Evolutionary conservation across 2,329 filamentous ascomycete species (phyloP), one percentile per base, ranked within the genome.

Genomic region (Dothideomycetidae sp.): DNA sequence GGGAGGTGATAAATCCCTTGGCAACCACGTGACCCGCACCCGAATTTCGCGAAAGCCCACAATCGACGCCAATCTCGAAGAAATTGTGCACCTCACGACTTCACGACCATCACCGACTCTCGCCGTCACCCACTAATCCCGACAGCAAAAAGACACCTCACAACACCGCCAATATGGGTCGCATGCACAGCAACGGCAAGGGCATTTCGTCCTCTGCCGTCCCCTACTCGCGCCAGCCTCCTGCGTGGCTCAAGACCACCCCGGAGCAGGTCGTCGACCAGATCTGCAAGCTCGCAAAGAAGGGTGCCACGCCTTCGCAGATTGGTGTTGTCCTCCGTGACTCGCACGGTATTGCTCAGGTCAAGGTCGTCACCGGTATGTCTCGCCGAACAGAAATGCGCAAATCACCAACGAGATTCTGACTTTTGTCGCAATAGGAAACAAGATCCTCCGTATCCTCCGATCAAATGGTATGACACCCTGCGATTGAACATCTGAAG

Each of bases 111-210:
- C 38, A 33, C n/a, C 39, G 28, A 29, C 23, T 35, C 28, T 37
- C 36, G 16, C 28, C 35, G n/a, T 26, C 14, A 41, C 11, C 38
- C 13, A 36, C 4, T 36, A 32, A 38, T 40, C 43, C 48, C 45
- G 43, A 48, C 42, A 46, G 44, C 43, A n/a, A n/a, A n/a, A n/a
- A n/a, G n/a, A 48, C 50, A 49, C 49, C 41, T 44, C 43, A 46
- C 33, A 48, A 40, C 41, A 53, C 55, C 51, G 55, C 58, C 66
- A 81, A 67, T 53, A 93, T 93, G 84, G 84, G 86, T 79, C 79
- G 88, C 75, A 79, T 96, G 80, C 92, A 98, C 80, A 82, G 75
- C 76, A 93, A 94, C 61, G 88, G 90, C 73, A 96, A 96, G 83
- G 92, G 90, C 68, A 98, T 98, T 70, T 85, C 84, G 53, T 69